Conservation (phyloP, 2,329 filamentous ascomycete genomes). For the Phialemoniopsis sp. region DNA sequence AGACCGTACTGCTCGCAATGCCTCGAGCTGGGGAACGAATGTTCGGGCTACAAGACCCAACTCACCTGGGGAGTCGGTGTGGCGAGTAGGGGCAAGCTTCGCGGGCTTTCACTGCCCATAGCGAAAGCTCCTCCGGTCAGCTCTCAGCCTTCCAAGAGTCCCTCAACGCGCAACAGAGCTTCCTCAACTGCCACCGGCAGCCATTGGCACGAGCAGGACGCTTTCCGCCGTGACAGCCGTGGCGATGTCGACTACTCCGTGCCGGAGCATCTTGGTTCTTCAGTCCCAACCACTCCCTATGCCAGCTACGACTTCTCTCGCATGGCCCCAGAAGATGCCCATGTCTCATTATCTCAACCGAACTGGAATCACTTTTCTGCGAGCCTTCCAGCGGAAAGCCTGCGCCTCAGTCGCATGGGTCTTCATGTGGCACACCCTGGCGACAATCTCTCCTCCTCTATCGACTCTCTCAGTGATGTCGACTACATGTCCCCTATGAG, state of each 20-base stretch:
- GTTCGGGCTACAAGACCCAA: conserved; percentile 93
- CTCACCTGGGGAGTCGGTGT: conserved; percentile 96
- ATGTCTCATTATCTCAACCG: conserved; percentile 33
- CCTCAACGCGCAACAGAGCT: conserved; percentile 37
- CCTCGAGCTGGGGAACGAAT: conserved; percentile 85
- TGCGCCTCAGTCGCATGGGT: conserved; percentile 36
- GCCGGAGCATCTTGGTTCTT: conserved; percentile 30
- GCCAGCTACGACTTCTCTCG: conserved; percentile 46
- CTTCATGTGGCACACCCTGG: conserved; percentile 31
- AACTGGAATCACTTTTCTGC: conserved; percentile 45
- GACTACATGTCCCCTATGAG: conserved; percentile 56
- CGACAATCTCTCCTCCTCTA: conserved; percentile 47
- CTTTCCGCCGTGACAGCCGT: conserved; percentile 23
- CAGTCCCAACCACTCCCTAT: conserved; percentile 39
- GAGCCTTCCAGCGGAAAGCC: conserved; percentile 30
- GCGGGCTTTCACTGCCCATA: conserved; percentile 75
- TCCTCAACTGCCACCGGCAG: conserved; percentile 33
- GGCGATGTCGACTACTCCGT: conserved; percentile 31
- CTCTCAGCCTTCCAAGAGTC: conserved; percentile 43
- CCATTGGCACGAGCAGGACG: conserved; percentile 33
- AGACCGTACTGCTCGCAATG: conserved; percentile 95
- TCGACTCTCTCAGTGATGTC: conserved; percentile 58
- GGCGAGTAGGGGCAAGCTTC: conserved; percentile 89
- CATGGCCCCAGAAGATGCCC: conserved; percentile 30
- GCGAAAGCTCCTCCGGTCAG: conserved; percentile 54